A percentile compares a stretch with the other conserved stretches of the same genome.
phyloP scores from a whole-genome alignment of 106 monocot genomes.

The Vanilla planifolia region DNA sequence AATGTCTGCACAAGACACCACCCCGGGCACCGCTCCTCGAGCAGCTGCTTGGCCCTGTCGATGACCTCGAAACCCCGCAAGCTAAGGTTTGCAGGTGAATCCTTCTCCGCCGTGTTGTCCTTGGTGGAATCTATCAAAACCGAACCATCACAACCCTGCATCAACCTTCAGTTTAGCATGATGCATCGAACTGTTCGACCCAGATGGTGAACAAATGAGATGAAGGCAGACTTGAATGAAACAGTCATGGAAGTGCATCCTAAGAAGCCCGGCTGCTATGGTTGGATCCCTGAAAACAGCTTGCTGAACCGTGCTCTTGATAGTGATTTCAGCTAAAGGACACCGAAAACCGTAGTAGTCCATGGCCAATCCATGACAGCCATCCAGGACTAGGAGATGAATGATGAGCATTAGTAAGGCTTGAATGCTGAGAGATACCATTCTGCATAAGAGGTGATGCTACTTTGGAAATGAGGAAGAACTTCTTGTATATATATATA shows the following conservation, averaged over 20 bases:
- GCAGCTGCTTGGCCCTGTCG: conserved; percentile 47
- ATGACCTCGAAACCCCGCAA: conserved; percentile 71
- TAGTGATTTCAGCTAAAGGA: conserved; percentile 48
- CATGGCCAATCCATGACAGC: conserved; percentile 31
- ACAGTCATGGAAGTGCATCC: conserved; percentile 95
- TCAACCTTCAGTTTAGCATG: neutral
- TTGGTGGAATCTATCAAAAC: conserved; percentile 65
- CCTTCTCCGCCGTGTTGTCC: conserved; percentile 72
- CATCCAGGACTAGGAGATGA: conserved; percentile 9
- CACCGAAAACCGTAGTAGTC: conserved; percentile 51
- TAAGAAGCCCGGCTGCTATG: conserved; percentile 61
- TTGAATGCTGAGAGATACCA: too few species aligned
- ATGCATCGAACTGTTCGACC: neutral
- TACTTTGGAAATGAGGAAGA: too few species aligned
- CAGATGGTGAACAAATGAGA: neutral
- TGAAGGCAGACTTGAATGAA: conserved; percentile 48
- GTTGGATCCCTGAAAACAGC: conserved; percentile 62
- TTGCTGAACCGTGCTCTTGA: conserved; percentile 39
- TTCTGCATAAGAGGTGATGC: too few species aligned
- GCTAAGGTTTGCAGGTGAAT: conserved; percentile 66
- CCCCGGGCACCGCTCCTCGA: conserved; percentile 62
- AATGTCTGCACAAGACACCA: conserved; percentile 78
- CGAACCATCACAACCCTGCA: conserved; percentile 81
- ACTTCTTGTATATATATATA: too few species aligned
- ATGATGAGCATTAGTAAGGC: too few species aligned